These are phyloP conservation scores for Bacterosira constricta DNA, from an alignment of 108 stramenopile genomes.

Conservation along the genomic window DNA sequence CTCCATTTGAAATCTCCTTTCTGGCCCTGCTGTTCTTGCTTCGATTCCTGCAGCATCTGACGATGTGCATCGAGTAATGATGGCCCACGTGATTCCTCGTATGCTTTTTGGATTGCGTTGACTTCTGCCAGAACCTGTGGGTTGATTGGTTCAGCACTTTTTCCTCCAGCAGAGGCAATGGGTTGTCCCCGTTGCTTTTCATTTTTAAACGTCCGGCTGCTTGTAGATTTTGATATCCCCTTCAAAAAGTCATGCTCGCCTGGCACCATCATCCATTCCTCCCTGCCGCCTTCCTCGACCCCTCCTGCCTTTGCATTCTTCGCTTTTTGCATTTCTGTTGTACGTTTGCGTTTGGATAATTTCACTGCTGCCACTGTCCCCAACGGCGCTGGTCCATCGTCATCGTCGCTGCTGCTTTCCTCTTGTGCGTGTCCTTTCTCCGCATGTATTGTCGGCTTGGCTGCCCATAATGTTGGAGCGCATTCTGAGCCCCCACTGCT, in stretches of 20 bases:
- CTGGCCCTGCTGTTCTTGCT: conserved; percentile 30
- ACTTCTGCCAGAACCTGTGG: conserved; percentile 80
- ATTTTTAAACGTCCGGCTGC: conserved; percentile 70
- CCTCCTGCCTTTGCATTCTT: conserved; percentile 27
- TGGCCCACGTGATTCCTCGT: conserved; percentile 74
- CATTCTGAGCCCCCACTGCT: conserved; percentile 41
- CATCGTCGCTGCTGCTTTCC: conserved; percentile 58
- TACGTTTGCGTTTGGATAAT: conserved; percentile 31
- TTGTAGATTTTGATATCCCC: conserved; percentile 54
- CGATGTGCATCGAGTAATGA: conserved; percentile 76
- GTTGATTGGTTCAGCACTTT: conserved; percentile 48
- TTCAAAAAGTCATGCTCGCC: conserved; percentile 86
- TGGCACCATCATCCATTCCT: conserved; percentile 90
- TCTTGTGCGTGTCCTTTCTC: not conserved
- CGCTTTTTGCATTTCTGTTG: conserved; percentile 37
- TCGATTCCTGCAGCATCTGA: conserved; percentile 49
- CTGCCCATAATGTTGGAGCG: conserved; percentile 31
- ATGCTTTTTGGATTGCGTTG: conserved; percentile 72
- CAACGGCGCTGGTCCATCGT: conserved; percentile 67
- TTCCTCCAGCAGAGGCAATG: not conserved
- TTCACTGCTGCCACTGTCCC: conserved; percentile 48
- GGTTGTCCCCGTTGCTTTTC: conserved; percentile 45
- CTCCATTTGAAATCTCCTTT: conserved; percentile 70
- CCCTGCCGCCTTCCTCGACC: conserved; percentile 49
- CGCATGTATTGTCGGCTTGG: not conserved